These are phyloP conservation scores for Elsinoe ampelina DNA, from an alignment of 2,329 filamentous ascomycete genomes.

Conservation along the genomic window DNA sequence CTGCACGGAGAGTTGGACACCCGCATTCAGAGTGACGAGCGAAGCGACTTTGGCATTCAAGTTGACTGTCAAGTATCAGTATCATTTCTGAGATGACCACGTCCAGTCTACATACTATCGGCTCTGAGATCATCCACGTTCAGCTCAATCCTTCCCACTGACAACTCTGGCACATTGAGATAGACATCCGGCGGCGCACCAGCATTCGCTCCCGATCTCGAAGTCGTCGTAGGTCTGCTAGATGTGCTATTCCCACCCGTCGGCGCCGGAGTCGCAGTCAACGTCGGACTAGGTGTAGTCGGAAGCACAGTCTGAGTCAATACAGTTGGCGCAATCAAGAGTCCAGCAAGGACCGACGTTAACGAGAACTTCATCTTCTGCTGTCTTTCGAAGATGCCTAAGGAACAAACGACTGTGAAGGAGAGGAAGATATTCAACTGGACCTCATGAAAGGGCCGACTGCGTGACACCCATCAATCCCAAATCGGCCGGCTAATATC, in stretches of 20 bases:
- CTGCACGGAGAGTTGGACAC: conserved; percentile 37
- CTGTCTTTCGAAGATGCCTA: background rate
- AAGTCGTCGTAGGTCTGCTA: background rate
- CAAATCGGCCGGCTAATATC: conserved; percentile 2
- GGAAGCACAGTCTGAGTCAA: conserved; percentile 15
- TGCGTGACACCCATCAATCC: background rate
- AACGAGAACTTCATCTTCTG: conserved; percentile 4
- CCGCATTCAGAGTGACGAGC: conserved; percentile 45
- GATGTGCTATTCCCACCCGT: conserved; percentile 5
- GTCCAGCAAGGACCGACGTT: conserved; percentile 3
- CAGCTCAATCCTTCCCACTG: conserved; percentile 51
- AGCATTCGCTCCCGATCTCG: conserved; percentile 1
- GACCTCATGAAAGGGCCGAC: background rate
- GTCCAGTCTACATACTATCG: conserved; percentile 28
- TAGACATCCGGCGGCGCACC: conserved; percentile 43
- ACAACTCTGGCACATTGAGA: conserved; percentile 49
- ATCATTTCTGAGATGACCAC: background rate
- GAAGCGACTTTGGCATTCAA: conserved; percentile 51
- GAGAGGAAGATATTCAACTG: background rate
- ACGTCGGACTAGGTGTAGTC: conserved; percentile 14
- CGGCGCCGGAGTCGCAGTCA: background rate
- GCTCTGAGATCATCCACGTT: conserved; percentile 50
- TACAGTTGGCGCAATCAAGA: background rate
- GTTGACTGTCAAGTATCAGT: conserved; percentile 33
- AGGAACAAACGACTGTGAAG: background rate